Evolutionary conservation across 305 asterid genomes (phyloP).

Genomic region (Withania somnifera): DNA sequence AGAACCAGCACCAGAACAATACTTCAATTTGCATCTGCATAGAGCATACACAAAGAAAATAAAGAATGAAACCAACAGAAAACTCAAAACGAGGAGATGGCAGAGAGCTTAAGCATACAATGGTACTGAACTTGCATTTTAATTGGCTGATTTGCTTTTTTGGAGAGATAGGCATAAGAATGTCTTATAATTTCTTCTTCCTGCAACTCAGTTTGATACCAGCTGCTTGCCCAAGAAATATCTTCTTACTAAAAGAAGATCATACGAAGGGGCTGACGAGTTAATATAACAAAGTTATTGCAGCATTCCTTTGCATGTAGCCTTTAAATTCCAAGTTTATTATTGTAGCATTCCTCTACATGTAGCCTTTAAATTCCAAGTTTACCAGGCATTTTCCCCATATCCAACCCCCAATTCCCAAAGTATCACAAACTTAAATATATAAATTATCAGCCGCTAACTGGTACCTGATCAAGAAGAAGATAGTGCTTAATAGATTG

Average conservation of each 20-base stretch:
- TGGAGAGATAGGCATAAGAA: not conserved
- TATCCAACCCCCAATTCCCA: not conserved
- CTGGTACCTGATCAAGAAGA: conserved; percentile 95
- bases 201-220: not conserved
- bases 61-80: not conserved
- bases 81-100: not conserved
- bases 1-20: not conserved
- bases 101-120: not conserved
- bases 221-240: not conserved
- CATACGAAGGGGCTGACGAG: not conserved
- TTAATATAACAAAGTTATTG: not conserved
- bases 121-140: not conserved
- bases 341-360: not conserved
- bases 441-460: not conserved
- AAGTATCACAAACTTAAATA: not conserved
- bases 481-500: conserved; percentile 97
- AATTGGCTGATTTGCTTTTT: not conserved
- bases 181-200: not conserved
- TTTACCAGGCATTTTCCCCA: not conserved
- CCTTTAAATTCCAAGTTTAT: not conserved
- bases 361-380: not conserved
- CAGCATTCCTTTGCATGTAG: not conserved
- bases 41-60: not conserved
- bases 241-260: not conserved
- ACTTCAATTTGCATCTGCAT: not conserved